These are phyloP conservation scores for Poronia punctata DNA, from an alignment of 495 filamentous ascomycete species.

Conservation along the genomic window DNA sequence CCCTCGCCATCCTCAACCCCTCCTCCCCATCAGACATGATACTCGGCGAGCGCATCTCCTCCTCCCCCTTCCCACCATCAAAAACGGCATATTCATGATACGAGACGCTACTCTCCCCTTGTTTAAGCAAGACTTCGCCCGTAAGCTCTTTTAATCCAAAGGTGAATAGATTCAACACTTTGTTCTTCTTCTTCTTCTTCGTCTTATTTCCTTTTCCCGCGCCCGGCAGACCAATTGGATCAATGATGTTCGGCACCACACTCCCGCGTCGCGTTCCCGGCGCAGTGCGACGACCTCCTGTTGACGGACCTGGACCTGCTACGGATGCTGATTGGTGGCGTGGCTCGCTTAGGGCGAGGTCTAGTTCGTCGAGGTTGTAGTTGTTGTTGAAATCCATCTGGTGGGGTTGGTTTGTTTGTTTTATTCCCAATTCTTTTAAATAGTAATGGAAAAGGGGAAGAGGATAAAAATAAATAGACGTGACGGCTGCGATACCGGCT, in stretches of 20 bases:
- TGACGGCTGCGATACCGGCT: too few species aligned
- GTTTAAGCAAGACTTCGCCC: conserved; percentile 11
- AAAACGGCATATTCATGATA: conserved; percentile 31
- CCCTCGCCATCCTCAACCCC: conserved; percentile 20
- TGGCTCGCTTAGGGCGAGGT: conserved; percentile 18
- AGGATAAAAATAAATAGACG: too few species aligned
- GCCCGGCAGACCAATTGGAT: background rate
- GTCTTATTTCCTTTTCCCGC: conserved; percentile 7
- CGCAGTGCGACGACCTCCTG: conserved; percentile 17
- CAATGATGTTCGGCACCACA: conserved; percentile 7
- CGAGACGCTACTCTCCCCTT: conserved; percentile 18
- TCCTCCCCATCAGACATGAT: conserved; percentile 23
- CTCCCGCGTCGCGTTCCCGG: conserved; percentile 22
- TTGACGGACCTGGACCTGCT: conserved; percentile 12
- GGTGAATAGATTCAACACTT: conserved; percentile 19
- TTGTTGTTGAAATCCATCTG: conserved; percentile 11
- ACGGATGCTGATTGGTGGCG: conserved; percentile 16
- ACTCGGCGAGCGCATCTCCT: conserved; percentile 19
- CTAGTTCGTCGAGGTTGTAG: conserved; percentile 25
- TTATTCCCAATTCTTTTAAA: too few species aligned
- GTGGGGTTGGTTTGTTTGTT: too few species aligned
- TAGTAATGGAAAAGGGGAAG: too few species aligned
- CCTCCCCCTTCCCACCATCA: conserved; percentile 8
- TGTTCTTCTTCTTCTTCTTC: conserved; percentile 6
- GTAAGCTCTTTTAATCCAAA: conserved; percentile 21